Base-by-base conservation (phyloP, 1,139 yeast genomes). In the Pichia sp. region DNA sequence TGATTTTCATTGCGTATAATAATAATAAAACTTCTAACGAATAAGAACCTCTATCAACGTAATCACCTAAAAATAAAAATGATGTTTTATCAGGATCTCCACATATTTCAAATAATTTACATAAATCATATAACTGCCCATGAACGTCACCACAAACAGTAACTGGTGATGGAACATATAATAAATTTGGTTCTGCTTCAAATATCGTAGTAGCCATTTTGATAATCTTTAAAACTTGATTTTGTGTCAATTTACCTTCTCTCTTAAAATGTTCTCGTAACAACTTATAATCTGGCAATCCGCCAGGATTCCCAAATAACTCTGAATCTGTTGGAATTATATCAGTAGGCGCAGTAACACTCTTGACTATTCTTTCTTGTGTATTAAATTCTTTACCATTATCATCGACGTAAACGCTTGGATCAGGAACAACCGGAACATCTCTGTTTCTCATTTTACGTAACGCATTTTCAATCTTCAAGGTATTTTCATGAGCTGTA, bases 131-230 rank as follows among this genome's bases (percentile, higher is more conserved):
- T 62, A 78, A 87, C 61, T 91, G 98, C 8, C 98, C 98, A 62
- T 91, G 98, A 23, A 91, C 74, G 62, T 91, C 98, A 41, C 98
- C 97, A 66, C 97, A 89, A 2, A 91, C 88, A 1, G 96, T 89
- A 5, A 91, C 87, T 1, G 98, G 98, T 0, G 96, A 95, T 3
- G 89, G 89, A 2, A 91, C 84, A 24, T 73, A 73, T 43, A 91
- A 66, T 54, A 91, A 61, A 52, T 85, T 91, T 4, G 95, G 94
- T 57, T 91, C 97, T 35, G 65, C 60, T 26, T 72, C 62, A 48
- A 91, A 68, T n/a, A 80, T 62, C 33, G 69, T 70, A 0, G 89
- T 79, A n/a, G 94, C 94, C 59, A 70, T 71, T 26, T 66, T 60
- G 42, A 91, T 61, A 42, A 91, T 88, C 41, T 69, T 69, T 34